phyloP scores from a whole-genome alignment of 108 stramenopile species.

The Cyclotella distinguenda region DNA sequence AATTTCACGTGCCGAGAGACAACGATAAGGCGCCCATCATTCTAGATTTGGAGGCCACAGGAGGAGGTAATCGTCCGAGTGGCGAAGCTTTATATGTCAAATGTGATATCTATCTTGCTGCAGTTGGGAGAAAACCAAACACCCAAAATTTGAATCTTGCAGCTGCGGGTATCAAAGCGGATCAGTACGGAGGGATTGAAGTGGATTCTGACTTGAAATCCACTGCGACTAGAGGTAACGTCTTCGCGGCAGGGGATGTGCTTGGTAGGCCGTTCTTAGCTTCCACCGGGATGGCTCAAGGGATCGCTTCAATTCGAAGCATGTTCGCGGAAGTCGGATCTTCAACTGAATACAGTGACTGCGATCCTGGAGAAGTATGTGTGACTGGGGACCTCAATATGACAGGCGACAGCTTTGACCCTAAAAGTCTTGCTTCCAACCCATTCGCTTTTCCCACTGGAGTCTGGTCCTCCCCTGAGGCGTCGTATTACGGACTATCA shows the following conservation, averaged over 20 bases:
- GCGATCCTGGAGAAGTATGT: constrained; percentile 31
- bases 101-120: constrained; percentile 76
- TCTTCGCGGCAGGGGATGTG: constrained; percentile 85
- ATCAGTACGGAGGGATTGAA: constrained; percentile 67
- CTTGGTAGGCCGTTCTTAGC: constrained; percentile 80
- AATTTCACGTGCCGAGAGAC: constrained; percentile 53
- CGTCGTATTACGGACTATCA: constrained; percentile 72
- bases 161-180: constrained; percentile 67
- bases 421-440: constrained; percentile 70
- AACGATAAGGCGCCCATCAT: constrained; percentile 57
- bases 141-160: constrained; percentile 64
- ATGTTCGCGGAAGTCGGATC: constrained; percentile 47
- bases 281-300: constrained; percentile 80
- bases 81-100: constrained; percentile 51
- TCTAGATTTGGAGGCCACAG: constrained; percentile 57
- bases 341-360: constrained; percentile 6
- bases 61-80: constrained; percentile 45
- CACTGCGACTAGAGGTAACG: constrained; percentile 52
- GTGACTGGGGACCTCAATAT: constrained; percentile 34
- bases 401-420: constrained; percentile 66
- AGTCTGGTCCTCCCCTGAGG: constrained; percentile 83
- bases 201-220: constrained; percentile 59
- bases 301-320: constrained; percentile 52
- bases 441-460: constrained; percentile 85
- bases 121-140: constrained; percentile 79